Base-by-base conservation (phyloP, 805 yeast species). In the Maudiozyma pseudohumilis region DNA sequence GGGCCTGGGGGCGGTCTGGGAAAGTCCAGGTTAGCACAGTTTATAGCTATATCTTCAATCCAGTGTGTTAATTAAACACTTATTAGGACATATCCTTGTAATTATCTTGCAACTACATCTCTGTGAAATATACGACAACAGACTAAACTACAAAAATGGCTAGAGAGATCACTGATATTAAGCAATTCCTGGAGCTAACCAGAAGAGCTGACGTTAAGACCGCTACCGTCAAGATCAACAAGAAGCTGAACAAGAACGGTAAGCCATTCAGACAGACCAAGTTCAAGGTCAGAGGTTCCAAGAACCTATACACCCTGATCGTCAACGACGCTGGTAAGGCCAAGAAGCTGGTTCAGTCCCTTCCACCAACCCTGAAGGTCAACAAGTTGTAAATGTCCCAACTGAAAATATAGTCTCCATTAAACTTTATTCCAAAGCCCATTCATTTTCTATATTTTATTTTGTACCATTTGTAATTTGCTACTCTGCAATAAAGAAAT, bases 201-300 rank as follows among this genome's bases (percentile, higher is more conserved):
- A 81, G 87, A 78, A 80, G 96, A 78, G 77, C 87, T 63, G 97
- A 88, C 78, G 86, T 92, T 65, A 77, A 77, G 71, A 70, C 81
- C 51, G 96, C 95, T 60, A 79, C 88, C 66, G 83, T 92, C 77
- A 92, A 92, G 81, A 78, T 80, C 74, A 86, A 86, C 86, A 69
- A 75, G 66, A 80, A 81, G 71, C 58, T 80, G 63, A 79, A 77
- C 74, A 74, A 81, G 56, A 71, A 72, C 68, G 94, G 92, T 69
- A 81, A 81, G 75, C 72, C 73, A 55, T 74, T 75, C 79, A 81
- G 82, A 73, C 92, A 83, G 73, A 87, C 96, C 75, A 92, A 92
- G 74, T 92, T 92, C 88, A 92, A 92, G 84, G 85, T 92, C 64
- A 87, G 97, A 79, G 96, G 96, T 69, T 63, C 95, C 51, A 86